Evolutionary conservation across 352 stramenopile genomes (phyloP).

Genomic region (Globisporangium orthogonon): DNA sequence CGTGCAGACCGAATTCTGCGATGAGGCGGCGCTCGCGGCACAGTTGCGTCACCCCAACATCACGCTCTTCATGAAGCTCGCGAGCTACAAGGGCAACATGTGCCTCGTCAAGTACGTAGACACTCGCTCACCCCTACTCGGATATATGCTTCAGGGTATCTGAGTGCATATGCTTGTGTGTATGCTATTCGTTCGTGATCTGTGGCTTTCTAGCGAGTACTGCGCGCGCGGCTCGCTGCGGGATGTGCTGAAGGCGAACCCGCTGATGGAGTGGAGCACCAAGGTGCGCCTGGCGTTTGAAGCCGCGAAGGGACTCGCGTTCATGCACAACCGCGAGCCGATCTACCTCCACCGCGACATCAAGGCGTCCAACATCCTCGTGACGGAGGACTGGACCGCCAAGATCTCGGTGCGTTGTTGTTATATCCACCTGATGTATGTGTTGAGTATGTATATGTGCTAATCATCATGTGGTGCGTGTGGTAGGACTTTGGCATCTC

Average conservation of each 20-base stretch:
- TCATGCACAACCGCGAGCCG: conserved; percentile 71
- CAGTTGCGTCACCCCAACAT: conserved; percentile 70
- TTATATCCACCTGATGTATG: neutral
- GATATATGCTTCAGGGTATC: too few species aligned
- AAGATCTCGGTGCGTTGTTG: conserved; percentile 39
- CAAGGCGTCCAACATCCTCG: conserved; percentile 70
- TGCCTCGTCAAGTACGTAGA: conserved; percentile 64
- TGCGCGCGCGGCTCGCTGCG: conserved; percentile 53
- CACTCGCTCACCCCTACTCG: neutral
- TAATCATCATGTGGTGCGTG: neutral
- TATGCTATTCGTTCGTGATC: neutral
- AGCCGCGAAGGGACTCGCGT: conserved; percentile 61
- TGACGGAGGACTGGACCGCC: conserved; percentile 65
- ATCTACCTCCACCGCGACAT: conserved; percentile 74
- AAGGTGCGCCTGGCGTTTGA: conserved; percentile 66
- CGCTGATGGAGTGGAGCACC: conserved; percentile 57
- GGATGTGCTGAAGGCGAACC: conserved; percentile 54
- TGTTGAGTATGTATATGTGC: neutral
- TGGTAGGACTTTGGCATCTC: conserved; percentile 62
- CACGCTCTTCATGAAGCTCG: conserved; percentile 69
- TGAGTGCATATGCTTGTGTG: too few species aligned
- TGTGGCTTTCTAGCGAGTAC: conserved; percentile 40
- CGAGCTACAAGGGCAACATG: conserved; percentile 54
- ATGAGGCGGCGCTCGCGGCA: conserved; percentile 55
- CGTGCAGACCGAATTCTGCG: conserved; percentile 54